A percentile compares a stretch with the other conserved stretches of the same genome.
These are phyloP conservation scores for Malus sieversii DNA, from an alignment of 306 rosid species.

Conservation along the genomic window DNA sequence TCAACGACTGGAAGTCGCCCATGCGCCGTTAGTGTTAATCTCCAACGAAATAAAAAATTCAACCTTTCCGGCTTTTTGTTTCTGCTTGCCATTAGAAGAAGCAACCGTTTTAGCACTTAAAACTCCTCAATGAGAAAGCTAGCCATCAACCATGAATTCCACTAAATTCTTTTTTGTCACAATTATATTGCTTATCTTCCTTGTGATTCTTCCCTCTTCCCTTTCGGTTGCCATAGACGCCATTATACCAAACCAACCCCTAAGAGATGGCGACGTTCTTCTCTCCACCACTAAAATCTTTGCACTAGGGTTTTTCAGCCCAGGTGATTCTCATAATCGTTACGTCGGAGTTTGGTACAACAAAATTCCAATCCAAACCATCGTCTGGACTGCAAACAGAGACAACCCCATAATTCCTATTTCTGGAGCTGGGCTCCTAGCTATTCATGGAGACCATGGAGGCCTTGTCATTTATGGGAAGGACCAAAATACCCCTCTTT, in stretches of 20 bases:
- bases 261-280: constrained; percentile 46
- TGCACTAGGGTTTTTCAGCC: constrained; percentile 56
- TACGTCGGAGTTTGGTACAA: constrained; percentile 51
- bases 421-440: constrained; percentile 11
- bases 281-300: constrained; percentile 34
- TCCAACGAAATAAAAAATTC: no score
- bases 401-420: constrained; percentile 24
- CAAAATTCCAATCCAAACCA: constrained; percentile 15
- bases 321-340: constrained; percentile 17
- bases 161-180: no score
- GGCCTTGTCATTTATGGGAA: constrained; percentile 8
- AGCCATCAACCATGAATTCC: background rate
- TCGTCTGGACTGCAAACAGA: constrained; percentile 69
- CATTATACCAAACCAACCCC: constrained; percentile 20
- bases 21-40: no score
- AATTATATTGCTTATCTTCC: background rate
- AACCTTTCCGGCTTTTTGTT: no score
- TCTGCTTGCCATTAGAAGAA: no score
- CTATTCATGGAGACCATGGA: background rate
- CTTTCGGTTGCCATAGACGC: constrained; percentile 1
- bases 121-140: background rate
- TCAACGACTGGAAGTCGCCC: no score
- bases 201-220: background rate
- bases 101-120: background rate
- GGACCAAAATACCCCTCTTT: background rate